phyloP scores from a whole-genome alignment of 2,329 filamentous ascomycete species.

The Botryosphaeria dothidea region DNA sequence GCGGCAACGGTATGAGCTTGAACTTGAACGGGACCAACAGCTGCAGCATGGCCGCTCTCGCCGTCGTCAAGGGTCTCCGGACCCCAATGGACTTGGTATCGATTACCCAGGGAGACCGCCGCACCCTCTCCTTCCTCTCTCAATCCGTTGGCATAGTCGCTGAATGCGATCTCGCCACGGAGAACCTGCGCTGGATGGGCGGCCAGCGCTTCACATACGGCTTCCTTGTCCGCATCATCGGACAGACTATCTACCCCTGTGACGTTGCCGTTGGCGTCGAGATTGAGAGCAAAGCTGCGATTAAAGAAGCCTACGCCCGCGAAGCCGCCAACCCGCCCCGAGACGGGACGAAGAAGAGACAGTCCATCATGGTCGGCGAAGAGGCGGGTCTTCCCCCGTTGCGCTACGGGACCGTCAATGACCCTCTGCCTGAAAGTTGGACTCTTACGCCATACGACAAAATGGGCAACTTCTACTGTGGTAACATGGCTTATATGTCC shows the following conservation, averaged over 20 bases:
- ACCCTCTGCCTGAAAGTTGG: conserved; percentile 78
- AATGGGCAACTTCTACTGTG: conserved; percentile 89
- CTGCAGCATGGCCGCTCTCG: conserved; percentile 74
- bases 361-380: conserved; percentile 4
- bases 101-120: conserved; percentile 75
- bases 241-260: conserved; percentile 80
- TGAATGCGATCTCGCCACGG: conserved; percentile 85
- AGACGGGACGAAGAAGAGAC: conserved; percentile 28
- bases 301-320: conserved; percentile 70
- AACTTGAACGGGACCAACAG: conserved; percentile 83
- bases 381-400: conserved; percentile 64
- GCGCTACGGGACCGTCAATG: conserved; percentile 76
- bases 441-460: conserved; percentile 70
- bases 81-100: conserved; percentile 84
- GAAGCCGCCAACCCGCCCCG: conserved; percentile 27
- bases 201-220: conserved; percentile 81
- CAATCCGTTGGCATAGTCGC: conserved; percentile 89
- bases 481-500: conserved; percentile 94
- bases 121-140: conserved; percentile 83
- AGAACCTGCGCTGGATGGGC: conserved; percentile 93
- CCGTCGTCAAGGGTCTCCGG: conserved; percentile 83
- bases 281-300: conserved; percentile 70
- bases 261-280: conserved; percentile 85
- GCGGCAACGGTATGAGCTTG: conserved; percentile 89
- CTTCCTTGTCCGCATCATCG: conserved; percentile 73